These are phyloP conservation scores for Buxus sempervirens DNA, from an alignment of 164 flowering plant genomes.

Conservation along the genomic window DNA sequence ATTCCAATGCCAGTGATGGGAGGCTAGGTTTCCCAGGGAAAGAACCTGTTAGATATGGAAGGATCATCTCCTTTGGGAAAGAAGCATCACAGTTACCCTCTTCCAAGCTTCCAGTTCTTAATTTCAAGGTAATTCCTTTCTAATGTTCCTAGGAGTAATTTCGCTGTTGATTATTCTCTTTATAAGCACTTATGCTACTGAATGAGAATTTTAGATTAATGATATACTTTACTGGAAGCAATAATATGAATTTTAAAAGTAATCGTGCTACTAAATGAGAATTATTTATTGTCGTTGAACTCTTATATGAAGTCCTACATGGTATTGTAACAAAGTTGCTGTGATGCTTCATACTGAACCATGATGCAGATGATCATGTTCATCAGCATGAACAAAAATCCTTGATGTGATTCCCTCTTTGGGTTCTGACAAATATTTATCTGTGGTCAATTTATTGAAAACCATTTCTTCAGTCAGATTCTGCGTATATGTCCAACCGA, in stretches of 20 bases:
- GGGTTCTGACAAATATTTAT: too few relatives aligned
- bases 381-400: too few relatives aligned
- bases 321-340: not conserved
- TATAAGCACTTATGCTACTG: not conserved
- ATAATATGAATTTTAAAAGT: too few relatives aligned
- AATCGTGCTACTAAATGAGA: too few relatives aligned
- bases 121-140: constrained; percentile 29
- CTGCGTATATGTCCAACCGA: too few relatives aligned
- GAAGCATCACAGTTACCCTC: constrained; percentile 45
- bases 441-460: too few relatives aligned
- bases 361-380: not conserved
- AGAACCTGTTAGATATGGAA: constrained; percentile 50
- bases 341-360: not conserved
- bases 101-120: constrained; percentile 33
- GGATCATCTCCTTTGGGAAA: constrained; percentile 73
- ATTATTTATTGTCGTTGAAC: too few relatives aligned
- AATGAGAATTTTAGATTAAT: not conserved
- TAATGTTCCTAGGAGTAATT: not conserved
- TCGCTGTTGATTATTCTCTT: not conserved
- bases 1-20: constrained; percentile 32
- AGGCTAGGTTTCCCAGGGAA: constrained; percentile 26
- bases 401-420: too few relatives aligned
- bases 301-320: not conserved
- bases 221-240: not conserved
- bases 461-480: too few relatives aligned